Percentiles rank a stretch among this genome's conserved stretches.
phyloP scores from a whole-genome alignment of 306 rosid species.

The Ochetophila trinervis region DNA sequence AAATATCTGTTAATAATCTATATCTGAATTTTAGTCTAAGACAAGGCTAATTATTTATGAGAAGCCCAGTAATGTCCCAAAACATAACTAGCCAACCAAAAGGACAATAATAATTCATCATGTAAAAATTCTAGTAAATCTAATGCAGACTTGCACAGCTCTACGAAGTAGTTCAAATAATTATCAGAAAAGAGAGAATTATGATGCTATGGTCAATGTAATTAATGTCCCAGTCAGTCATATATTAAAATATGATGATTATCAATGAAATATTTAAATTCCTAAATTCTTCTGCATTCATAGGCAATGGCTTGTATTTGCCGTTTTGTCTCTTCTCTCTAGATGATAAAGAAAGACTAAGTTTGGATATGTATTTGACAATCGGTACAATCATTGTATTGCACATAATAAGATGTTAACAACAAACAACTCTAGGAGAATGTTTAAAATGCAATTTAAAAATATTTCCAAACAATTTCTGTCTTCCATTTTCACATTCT shows the following conservation, averaged over 20 bases:
- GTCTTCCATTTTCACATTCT: neutral
- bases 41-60: no score
- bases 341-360: neutral
- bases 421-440: neutral
- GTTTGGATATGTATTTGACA: neutral
- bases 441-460: neutral
- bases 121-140: no score
- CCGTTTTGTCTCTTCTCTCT: neutral
- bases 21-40: neutral
- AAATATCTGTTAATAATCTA: constrained; percentile 23
- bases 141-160: no score
- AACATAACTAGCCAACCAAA: no score
- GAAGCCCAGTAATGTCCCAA: no score
- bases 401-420: neutral
- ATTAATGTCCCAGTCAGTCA: neutral
- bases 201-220: no score
- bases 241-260: no score
- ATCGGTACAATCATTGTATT: neutral
- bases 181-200: no score
- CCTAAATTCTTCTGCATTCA: no score
- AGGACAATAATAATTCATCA: no score
- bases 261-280: no score
- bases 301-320: neutral
- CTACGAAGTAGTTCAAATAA: no score
- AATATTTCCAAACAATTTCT: neutral